Conservation (phyloP, 1,139 yeast genomes). For the Kurtzmaniella natalensis region DNA sequence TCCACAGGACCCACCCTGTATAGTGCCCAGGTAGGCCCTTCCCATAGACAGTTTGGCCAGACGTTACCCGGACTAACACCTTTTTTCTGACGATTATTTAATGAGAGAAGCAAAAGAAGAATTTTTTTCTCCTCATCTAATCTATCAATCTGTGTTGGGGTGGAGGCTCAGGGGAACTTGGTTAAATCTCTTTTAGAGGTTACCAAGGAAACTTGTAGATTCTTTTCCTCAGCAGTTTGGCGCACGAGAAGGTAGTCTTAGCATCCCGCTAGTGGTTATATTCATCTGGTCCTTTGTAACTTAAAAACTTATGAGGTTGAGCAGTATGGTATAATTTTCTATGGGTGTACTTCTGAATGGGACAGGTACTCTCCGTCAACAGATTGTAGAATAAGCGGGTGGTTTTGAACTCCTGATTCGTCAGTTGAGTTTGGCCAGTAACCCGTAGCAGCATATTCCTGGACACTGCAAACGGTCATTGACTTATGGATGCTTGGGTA, state of each 20-base stretch:
- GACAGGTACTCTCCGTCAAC: slow-evolving; percentile 86
- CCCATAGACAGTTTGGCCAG: no score
- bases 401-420: slow-evolving; percentile 57
- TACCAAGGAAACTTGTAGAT: slow-evolving; percentile 28
- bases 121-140: slow-evolving; percentile 13
- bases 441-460: slow-evolving; percentile 83
- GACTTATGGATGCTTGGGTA: slow-evolving; percentile 85
- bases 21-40: no score
- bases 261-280: slow-evolving; percentile 12
- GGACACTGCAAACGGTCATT: slow-evolving; percentile 81
- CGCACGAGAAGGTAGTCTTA: slow-evolving; percentile 63
- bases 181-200: slow-evolving; percentile 25
- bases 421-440: slow-evolving; percentile 54
- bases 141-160: slow-evolving; percentile 51
- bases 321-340: slow-evolving; percentile 23
- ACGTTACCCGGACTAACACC: no score
- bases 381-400: slow-evolving; percentile 61
- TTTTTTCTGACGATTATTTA: no score
- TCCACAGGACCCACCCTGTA: no score
- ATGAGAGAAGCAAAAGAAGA: no score
- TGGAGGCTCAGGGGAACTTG: slow-evolving; percentile 30
- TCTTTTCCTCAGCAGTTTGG: slow-evolving; percentile 56
- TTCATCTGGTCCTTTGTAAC: slow-evolving; percentile 42
- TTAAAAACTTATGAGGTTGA: slow-evolving; percentile 43
- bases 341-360: slow-evolving; percentile 30